phyloP scores from a whole-genome alignment of 257 asterid species.

The Asclepias syriaca region DNA sequence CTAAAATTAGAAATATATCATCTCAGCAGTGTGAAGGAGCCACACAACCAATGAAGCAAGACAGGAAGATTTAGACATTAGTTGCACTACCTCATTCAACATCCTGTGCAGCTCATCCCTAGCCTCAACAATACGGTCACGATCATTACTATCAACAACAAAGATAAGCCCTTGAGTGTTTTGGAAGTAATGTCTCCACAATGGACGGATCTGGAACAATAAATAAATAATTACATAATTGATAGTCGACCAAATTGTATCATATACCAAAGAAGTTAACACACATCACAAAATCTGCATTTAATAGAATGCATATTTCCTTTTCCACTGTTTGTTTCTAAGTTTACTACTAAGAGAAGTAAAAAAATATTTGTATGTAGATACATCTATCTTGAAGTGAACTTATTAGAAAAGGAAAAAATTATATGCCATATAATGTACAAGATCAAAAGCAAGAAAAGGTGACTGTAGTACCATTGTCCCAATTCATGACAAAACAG shows the following conservation, averaged over 20 bases:
- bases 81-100: conserved; percentile 10
- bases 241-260: neutral
- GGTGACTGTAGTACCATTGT: too few relatives aligned
- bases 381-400: neutral
- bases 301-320: neutral
- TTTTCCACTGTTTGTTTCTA: neutral
- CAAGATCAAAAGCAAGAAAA: neutral
- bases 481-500: neutral
- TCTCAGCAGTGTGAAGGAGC: neutral
- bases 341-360: neutral
- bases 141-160: conserved; percentile 16
- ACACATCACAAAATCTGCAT: neutral
- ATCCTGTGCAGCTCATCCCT: conserved; percentile 17
- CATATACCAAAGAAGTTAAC: neutral
- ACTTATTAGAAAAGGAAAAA: neutral
- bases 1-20: neutral
- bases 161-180: conserved; percentile 15
- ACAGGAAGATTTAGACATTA: neutral
- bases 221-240: neutral
- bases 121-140: conserved; percentile 17
- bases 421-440: neutral
- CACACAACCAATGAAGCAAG: neutral
- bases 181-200: conserved; percentile 17
- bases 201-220: conserved; percentile 11
- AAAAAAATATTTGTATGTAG: neutral